Base-by-base conservation (phyloP, 2,329 filamentous ascomycete genomes). In the Aspergillus pseudotamarii region DNA sequence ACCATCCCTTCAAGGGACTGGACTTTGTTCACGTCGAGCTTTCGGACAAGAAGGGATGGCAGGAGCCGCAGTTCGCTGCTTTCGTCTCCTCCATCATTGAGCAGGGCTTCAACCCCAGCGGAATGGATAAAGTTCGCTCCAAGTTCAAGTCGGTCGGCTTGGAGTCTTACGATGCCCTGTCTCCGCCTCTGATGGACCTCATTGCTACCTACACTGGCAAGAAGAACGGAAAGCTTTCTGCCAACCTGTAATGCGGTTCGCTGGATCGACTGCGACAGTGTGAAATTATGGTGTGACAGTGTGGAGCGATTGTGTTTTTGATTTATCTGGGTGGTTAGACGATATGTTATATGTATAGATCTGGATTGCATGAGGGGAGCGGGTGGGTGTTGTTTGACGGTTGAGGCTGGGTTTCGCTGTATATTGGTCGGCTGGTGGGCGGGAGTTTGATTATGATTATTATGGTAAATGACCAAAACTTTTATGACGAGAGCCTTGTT, bases 61-160 rank as follows among this genome's bases (percentile, higher is more conserved):
- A 91, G 77, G 88, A 89, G 78, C 88, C 88, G 8, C 88, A 90
- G 71, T 91, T 91, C 68, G 88, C 88, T 2, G 89, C 84, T 0
- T 91, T 91, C 64, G 88, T 91, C 45, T 87, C 84, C 41, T 88
- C 84, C 61, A 86, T 90, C 63, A 89, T 91, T 63, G 88, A 91
- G 83, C 87, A 90, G 72, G 89, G 88, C 1, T 89, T 86, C 69
- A 75, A 83, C 54, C 85, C 88, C 0, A 73, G 78, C 19, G 78
- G 80, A 41, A 88, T 89, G 69, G 83, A 81, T 56, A 82, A 80
- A 21, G 84, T 91, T 4, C 80, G 88, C 48, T 67, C 64, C 2
- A 84, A 81, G 73, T 81, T 91, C 63, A 82, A 81, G 77, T 70
- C 73, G 1, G 68, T 85, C 21, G 88, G 88, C 0, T 76, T 91